Conservation (phyloP, 192 early-diverging fungal species). For the Umbelopsis ramanniana region DNA sequence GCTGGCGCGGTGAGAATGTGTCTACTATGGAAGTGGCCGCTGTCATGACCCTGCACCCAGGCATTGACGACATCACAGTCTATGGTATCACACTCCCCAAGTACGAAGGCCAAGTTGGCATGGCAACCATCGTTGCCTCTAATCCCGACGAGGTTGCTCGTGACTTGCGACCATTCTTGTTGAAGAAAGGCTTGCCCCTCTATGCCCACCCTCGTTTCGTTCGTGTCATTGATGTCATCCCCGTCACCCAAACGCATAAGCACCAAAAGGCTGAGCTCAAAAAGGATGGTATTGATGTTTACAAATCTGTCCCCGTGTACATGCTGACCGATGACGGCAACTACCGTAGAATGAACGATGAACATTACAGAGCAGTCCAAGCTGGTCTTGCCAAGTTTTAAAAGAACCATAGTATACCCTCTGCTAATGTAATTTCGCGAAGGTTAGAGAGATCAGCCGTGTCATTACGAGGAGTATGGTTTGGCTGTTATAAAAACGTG, state of each 20-base stretch:
- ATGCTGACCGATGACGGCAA: constrained; percentile 5
- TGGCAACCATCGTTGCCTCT: constrained; percentile 52
- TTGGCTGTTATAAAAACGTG: not conserved
- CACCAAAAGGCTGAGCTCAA: constrained; percentile 22
- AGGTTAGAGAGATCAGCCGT: no score
- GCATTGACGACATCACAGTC: constrained; percentile 52
- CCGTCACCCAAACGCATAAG: constrained; percentile 12
- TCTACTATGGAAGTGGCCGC: constrained; percentile 55
- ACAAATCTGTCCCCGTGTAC: not conserved
- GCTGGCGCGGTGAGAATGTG: constrained; percentile 62
- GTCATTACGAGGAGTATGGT: no score
- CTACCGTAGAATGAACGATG: not conserved
- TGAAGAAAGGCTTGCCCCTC: constrained; percentile 1
- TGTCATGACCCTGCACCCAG: constrained; percentile 45
- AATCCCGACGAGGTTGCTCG: not conserved
- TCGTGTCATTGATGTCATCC: constrained; percentile 18
- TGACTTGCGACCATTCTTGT: not conserved
- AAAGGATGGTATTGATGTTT: constrained; percentile 8
- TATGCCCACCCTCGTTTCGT: constrained; percentile 18
- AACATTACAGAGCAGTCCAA: not conserved
- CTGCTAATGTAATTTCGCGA: not conserved
- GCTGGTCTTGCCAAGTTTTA: constrained; percentile 14
- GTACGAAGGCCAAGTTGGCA: constrained; percentile 61
- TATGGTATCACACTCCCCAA: constrained; percentile 60
- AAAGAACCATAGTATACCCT: constrained; percentile 5